These are phyloP conservation scores for Carex parvula DNA, from an alignment of 176 grass and related monocot species.

Conservation along the genomic window DNA sequence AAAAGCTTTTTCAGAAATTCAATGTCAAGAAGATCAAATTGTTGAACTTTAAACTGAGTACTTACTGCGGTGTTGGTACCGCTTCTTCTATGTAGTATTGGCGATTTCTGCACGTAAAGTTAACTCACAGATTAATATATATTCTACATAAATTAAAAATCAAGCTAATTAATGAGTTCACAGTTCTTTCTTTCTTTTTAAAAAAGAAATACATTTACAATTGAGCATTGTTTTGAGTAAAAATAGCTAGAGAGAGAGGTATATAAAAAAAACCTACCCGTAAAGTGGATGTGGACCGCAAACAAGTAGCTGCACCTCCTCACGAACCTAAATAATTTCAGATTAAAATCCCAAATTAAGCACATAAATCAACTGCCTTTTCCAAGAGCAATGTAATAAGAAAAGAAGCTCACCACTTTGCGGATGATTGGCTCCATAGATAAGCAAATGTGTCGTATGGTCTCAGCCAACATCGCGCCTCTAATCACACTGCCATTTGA, in stretches of 20 bases:
- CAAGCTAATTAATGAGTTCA: not conserved
- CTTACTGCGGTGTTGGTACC: not conserved
- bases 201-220: conserved; percentile 11
- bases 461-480: conserved; percentile 17
- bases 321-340: conserved; percentile 53
- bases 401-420: conserved; percentile 50
- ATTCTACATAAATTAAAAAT: not conserved
- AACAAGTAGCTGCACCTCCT: conserved; percentile 83
- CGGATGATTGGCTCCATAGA: conserved; percentile 83
- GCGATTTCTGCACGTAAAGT: not conserved
- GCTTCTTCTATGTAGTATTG: conserved; percentile 20
- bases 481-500: conserved; percentile 21
- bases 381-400: not conserved
- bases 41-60: not conserved
- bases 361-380: not conserved
- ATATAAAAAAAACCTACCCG: conserved; percentile 27
- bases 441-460: conserved; percentile 50
- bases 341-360: conserved; percentile 19
- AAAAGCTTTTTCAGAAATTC: conserved; percentile 6
- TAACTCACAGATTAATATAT: not conserved
- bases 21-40: not conserved
- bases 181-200: not conserved
- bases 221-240: not conserved
- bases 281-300: conserved; percentile 38
- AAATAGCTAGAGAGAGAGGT: conserved; percentile 34